A percentile compares a stretch with the other conserved stretches of the same genome.
These are phyloP conservation scores for Aureobasidium musti DNA, from an alignment of 2,329 filamentous ascomycete species.

Conservation along the genomic window DNA sequence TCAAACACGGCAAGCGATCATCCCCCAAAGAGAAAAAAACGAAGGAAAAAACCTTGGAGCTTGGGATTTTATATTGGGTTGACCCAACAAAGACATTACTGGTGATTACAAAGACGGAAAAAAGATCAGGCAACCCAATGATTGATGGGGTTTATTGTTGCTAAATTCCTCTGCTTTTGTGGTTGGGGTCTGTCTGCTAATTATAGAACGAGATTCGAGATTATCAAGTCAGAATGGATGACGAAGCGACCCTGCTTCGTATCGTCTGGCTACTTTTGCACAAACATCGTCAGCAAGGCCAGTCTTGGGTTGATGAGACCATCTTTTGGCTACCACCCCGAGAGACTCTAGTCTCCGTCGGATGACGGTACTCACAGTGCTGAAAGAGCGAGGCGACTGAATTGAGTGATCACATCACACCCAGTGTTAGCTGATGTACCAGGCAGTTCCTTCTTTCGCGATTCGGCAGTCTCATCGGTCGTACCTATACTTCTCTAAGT, in stretches of 20 bases:
- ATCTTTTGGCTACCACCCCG: too few relatives aligned
- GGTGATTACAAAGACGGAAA: constrained; percentile 7
- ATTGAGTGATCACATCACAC: too few relatives aligned
- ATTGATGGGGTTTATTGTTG: background rate
- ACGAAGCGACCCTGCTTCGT: background rate
- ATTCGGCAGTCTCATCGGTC: too few relatives aligned
- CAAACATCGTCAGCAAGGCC: too few relatives aligned
- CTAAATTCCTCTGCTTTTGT: background rate
- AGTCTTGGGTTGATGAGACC: too few relatives aligned
- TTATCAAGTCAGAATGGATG: background rate
- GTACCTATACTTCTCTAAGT: too few relatives aligned
- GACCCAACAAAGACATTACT: background rate
- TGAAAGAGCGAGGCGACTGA: too few relatives aligned
- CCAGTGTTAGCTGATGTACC: too few relatives aligned
- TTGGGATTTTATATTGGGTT: constrained; percentile 17
- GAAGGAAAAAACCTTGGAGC: constrained; percentile 6
- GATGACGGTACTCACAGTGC: too few relatives aligned
- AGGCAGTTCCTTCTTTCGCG: too few relatives aligned
- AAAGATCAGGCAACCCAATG: background rate
- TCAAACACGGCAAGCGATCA: constrained; percentile 21
- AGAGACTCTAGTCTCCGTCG: too few relatives aligned
- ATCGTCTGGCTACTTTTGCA: background rate
- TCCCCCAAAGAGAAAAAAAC: constrained; percentile 1
- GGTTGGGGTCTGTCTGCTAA: background rate
- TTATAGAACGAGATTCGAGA: background rate